Evolutionary conservation across 1,139 yeast genomes (phyloP), one percentile per base, ranked within the genome.

Genomic region (Kurtzmaniella quercitrusa): DNA sequence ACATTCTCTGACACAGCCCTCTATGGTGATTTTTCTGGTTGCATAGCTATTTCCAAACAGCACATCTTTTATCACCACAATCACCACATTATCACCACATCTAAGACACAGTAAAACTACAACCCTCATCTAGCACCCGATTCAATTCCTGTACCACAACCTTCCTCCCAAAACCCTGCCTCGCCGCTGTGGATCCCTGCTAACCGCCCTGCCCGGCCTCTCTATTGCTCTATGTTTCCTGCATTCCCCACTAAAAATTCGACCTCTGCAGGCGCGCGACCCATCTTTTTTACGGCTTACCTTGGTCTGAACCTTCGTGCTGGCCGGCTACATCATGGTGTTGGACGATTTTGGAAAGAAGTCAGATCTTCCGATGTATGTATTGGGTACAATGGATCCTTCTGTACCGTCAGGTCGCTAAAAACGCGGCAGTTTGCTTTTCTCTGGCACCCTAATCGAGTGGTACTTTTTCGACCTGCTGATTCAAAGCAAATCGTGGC

Each of bases 321-420:
- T 27, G 31, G 23, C 14, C 37, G 21, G 23, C 34, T 34, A 40
- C 46, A 47, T 42, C 43, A 63, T 63, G 66, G 62, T 55, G 41
- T 52, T 61, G 42, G 67, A 66, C 49, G 57, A 63, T 38, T 65
- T 61, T 48, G 69, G 70, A 40, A 72, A 70, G 60, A 71, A 68
- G 57, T 56, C 66, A 17, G 80, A 73, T 50, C 70, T 77, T 51
- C 82, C 81, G 44, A 62, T 69, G 62, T 71, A 70, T 48, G 66
- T 66, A 47, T 42, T 48, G 37, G 5, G 7, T 31, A 27, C 10
- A 4, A 10, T 6, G 10, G 31, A 27, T 27, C 14, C 10, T 7
- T 27, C 14, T 3, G 14, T 5, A 10, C 5, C 31, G 12, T 27
- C 10, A 7, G 14, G 31, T 8, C 10, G 27, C n/a, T 23, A 23